Base-by-base conservation (phyloP, 2,329 filamentous ascomycete species). In the Colletotrichum sp. region DNA sequence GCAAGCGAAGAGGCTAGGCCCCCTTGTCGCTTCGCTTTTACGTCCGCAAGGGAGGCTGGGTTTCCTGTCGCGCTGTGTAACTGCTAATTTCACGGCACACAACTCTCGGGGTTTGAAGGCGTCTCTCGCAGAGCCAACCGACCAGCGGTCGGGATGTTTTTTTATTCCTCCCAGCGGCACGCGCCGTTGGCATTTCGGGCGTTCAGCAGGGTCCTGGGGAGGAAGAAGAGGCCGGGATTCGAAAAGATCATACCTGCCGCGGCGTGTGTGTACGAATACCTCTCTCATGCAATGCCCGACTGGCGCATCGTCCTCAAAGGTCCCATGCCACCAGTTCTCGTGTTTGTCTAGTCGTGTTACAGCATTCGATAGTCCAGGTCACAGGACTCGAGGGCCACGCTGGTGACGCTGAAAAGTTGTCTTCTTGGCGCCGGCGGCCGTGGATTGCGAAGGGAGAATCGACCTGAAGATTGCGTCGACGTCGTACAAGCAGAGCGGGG, bases 301-400 rank as follows among this genome's bases (percentile, higher is more conserved):
- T 11, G n/a, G 11, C 44, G 67, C 34, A 59, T 13, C 4, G 28
- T n/a, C 39, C 27, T 64, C n/a, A 65, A n/a, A 65, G 28, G 39
- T 28, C n/a, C 68, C 39, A 52, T 28, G 36, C 59, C 27, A 34
- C n/a, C 34, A 39, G 7, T 32, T 36, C 55, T 44, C 57, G 66
- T 71, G 70, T 69, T 63, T 76, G n/a, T 30, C 15, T 6, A 69
- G 64, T 1, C 55, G 74, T 76, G 69, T 68, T 74, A 73, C 74
- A 76, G 65, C 74, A 76, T 64, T 68, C 74, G 48, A 76, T 76
- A 76, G 70, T 69, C 32, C 34, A 59, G 69, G 52, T 69, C 59
- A 73, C 65, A 74, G 32, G 64, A 64, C 57, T 64, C 27, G 48
- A 36, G 15, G 28, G 61, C 59, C 8, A 64, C 5, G 28, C 28